Evolutionary conservation across 805 yeast genomes (phyloP).

Genomic region (Myxozyma melibiosi): DNA sequence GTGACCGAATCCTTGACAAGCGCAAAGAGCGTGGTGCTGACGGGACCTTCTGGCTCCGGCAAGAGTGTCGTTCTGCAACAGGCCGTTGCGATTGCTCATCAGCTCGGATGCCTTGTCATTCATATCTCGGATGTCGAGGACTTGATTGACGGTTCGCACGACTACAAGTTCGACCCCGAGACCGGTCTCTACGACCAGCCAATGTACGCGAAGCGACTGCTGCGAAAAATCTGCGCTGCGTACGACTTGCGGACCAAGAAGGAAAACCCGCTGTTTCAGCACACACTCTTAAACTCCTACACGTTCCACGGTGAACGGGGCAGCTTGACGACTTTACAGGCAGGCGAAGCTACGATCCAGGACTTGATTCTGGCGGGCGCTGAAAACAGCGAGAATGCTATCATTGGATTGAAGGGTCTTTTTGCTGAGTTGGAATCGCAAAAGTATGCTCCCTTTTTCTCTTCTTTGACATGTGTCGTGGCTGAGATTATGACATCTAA

Average conservation of each 20-base stretch:
- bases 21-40: constrained; percentile 7
- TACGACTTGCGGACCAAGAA: neutral
- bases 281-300: neutral
- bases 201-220: constrained; percentile 17
- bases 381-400: constrained; percentile 7
- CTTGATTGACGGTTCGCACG: constrained; percentile 23
- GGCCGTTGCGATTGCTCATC: constrained; percentile 15
- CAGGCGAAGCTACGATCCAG: constrained; percentile 9
- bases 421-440: constrained; percentile 13
- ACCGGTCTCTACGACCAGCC: constrained; percentile 26
- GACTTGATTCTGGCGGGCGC: constrained; percentile 9
- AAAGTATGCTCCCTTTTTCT: constrained; percentile 2
- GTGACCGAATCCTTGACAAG: neutral
- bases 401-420: constrained; percentile 17
- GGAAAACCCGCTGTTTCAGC: neutral
- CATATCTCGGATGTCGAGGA: constrained; percentile 26
- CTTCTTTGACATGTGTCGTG: no score
- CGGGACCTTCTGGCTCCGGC: constrained; percentile 28
- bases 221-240: constrained; percentile 2
- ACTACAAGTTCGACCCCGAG: constrained; percentile 1
- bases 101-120: constrained; percentile 7
- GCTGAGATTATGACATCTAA: neutral
- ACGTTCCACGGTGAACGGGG: constrained; percentile 5
- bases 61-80: constrained; percentile 28
- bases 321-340: neutral